Percentiles rank a stretch among this genome's conserved stretches.
These are phyloP conservation scores for Serendipita sp. DNA, from an alignment of 768 basidiomycete genomes.

Conservation along the genomic window DNA sequence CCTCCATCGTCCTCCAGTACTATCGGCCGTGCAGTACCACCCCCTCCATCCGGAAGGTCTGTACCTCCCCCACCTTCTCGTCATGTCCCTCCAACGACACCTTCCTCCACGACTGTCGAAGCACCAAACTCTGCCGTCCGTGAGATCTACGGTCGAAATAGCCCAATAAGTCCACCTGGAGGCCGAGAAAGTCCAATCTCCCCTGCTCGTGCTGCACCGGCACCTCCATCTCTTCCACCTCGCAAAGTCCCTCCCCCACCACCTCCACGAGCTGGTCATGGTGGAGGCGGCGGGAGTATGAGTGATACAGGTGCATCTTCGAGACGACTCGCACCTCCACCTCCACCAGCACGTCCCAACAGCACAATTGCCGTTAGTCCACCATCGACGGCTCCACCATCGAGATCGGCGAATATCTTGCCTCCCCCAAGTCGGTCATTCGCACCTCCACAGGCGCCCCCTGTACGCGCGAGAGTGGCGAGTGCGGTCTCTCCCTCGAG, in stretches of 20 bases:
- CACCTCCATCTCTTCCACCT: slow-evolving; percentile 15
- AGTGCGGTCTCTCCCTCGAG: neutral
- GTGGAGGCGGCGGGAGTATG: neutral
- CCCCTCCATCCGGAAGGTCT: slow-evolving; percentile 10
- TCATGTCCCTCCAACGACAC: slow-evolving; percentile 10
- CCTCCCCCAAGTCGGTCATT: slow-evolving; percentile 15
- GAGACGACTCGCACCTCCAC: slow-evolving; percentile 17
- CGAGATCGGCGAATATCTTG: slow-evolving; percentile 15
- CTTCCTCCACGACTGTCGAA: slow-evolving; percentile 14
- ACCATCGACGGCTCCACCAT: neutral
- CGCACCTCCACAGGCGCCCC: slow-evolving; percentile 6
- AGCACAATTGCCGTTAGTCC: slow-evolving; percentile 5
- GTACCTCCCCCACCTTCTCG: slow-evolving; percentile 18
- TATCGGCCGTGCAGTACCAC: neutral
- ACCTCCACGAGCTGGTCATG: neutral
- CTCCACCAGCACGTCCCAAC: slow-evolving; percentile 20
- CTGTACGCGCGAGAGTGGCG: slow-evolving; percentile 5
- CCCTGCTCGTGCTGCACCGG: slow-evolving; percentile 5
- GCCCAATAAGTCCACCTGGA: neutral
- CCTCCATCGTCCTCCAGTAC: slow-evolving; percentile 12
- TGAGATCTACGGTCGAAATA: neutral
- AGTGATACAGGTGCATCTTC: slow-evolving; percentile 1
- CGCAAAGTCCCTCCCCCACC: slow-evolving; percentile 10
- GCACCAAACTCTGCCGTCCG: slow-evolving; percentile 1
- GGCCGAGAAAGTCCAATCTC: neutral